A percentile compares a stretch with the other conserved stretches of the same genome.
phyloP scores from a whole-genome alignment of 352 stramenopile species.

The Globisporangium camurandrum region DNA sequence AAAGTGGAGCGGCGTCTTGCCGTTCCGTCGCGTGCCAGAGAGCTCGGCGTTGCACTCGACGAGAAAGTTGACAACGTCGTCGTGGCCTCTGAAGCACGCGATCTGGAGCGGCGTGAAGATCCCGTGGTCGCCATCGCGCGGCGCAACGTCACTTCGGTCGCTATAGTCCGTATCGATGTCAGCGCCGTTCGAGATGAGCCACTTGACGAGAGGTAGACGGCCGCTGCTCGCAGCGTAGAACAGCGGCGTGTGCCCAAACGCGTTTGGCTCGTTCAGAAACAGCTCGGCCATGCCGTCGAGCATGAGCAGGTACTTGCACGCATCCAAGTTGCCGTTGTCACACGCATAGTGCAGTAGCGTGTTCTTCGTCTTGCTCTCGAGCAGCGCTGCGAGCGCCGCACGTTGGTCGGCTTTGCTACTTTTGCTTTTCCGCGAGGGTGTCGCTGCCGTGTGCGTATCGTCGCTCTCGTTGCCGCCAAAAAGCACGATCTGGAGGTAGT shows the following conservation, averaged over 20 bases:
- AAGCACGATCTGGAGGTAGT: constrained; percentile 50
- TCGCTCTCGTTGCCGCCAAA: constrained; percentile 22
- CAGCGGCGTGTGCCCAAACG: constrained; percentile 66
- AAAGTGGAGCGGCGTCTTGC: constrained; percentile 71
- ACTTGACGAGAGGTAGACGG: constrained; percentile 70
- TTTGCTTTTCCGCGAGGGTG: not conserved
- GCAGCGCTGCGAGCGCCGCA: constrained; percentile 23
- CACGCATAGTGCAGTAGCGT: constrained; percentile 76
- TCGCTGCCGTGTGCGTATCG: not conserved
- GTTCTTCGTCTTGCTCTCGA: constrained; percentile 65
- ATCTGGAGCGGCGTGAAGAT: constrained; percentile 81
- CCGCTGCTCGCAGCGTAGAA: constrained; percentile 76
- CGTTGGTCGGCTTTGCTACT: constrained; percentile 5
- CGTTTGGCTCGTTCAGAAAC: constrained; percentile 72
- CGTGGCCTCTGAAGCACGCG: constrained; percentile 64
- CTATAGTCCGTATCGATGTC: constrained; percentile 83
- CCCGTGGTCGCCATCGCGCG: constrained; percentile 45
- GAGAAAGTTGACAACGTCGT: constrained; percentile 63
- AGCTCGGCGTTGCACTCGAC: constrained; percentile 80
- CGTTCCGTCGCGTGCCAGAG: constrained; percentile 50
- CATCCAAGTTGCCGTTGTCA: constrained; percentile 76
- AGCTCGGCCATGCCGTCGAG: constrained; percentile 39
- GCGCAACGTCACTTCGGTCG: constrained; percentile 33
- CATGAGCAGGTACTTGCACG: constrained; percentile 79
- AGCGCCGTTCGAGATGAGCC: constrained; percentile 75